These are phyloP conservation scores for Trichoderma asperellum DNA, from an alignment of 2,329 filamentous ascomycete genomes.

Conservation along the genomic window DNA sequence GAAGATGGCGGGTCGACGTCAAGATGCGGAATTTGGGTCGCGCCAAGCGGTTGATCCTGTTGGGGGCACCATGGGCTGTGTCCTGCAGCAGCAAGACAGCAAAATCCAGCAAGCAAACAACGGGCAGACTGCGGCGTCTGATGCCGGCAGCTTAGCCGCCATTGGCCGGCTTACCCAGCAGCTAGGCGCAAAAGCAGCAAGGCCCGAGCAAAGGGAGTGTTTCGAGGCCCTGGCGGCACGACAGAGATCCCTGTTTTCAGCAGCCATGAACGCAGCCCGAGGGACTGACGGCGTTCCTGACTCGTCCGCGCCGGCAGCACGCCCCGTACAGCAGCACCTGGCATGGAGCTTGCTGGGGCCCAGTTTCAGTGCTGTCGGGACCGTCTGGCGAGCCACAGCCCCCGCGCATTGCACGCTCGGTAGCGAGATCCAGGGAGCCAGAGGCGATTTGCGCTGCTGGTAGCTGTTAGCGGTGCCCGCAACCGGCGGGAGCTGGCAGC, in stretches of 20 bases:
- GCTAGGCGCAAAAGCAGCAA: constrained; percentile 19
- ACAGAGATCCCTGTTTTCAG: constrained; percentile 30
- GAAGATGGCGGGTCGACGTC: background rate
- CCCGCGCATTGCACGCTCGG: constrained; percentile 2
- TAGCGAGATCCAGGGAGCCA: constrained; percentile 27
- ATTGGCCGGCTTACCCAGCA: background rate
- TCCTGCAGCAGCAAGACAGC: constrained; percentile 18
- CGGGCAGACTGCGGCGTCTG: background rate
- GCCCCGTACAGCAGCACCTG: background rate
- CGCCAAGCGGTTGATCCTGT: constrained; percentile 21
- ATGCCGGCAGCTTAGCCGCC: background rate
- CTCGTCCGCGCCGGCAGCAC: constrained; percentile 12
- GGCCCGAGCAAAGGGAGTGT: constrained; percentile 18
- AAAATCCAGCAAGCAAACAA: background rate
- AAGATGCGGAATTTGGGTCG: constrained; percentile 11
- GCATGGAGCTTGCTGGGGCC: constrained; percentile 25
- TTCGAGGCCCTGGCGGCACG: constrained; percentile 23
- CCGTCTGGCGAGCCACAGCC: constrained; percentile 10
- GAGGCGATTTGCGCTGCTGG: constrained; percentile 15
- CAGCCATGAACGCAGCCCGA: constrained; percentile 27
- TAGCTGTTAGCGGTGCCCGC: constrained; percentile 26
- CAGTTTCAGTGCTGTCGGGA: constrained; percentile 22
- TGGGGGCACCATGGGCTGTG: constrained; percentile 13
- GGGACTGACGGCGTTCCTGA: constrained; percentile 24
- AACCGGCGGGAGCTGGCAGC: constrained; percentile 28